Evolutionary conservation across 345 rosid genomes (phyloP).

Genomic region (Passiflora organensis): DNA sequence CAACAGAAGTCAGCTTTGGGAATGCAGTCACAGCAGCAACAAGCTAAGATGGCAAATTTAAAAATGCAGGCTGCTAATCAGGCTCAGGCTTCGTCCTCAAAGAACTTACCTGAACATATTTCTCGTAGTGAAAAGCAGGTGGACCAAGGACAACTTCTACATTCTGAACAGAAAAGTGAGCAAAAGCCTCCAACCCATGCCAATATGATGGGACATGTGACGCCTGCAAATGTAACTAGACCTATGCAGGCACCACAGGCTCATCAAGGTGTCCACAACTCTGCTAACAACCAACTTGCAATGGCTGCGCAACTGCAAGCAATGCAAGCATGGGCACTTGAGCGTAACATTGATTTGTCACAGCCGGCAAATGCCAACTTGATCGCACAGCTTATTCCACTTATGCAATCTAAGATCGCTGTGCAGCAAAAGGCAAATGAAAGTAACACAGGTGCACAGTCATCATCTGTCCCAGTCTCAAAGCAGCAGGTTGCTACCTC

Average conservation of each 20-base stretch:
- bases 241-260: slow-evolving; percentile 65
- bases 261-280: slow-evolving; percentile 51
- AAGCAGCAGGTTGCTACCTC: slow-evolving; percentile 72
- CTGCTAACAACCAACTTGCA: slow-evolving; percentile 61
- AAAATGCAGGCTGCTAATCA: slow-evolving; percentile 78
- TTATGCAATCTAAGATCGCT: slow-evolving; percentile 81
- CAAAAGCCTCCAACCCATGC: slow-evolving; percentile 45
- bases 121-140: slow-evolving; percentile 56
- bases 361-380: slow-evolving; percentile 84
- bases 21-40: slow-evolving; percentile 57
- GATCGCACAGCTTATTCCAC: slow-evolving; percentile 71
- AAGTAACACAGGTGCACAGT: slow-evolving; percentile 39
- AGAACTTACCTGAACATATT: slow-evolving; percentile 59
- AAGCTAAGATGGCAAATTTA: slow-evolving; percentile 68
- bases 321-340: slow-evolving; percentile 82
- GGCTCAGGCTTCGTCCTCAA: slow-evolving; percentile 78
- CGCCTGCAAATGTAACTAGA: slow-evolving; percentile 53
- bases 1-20: slow-evolving; percentile 55
- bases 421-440: slow-evolving; percentile 71
- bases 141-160: slow-evolving; percentile 49
- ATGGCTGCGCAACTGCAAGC: slow-evolving; percentile 79
- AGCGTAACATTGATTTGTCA: slow-evolving; percentile 81
- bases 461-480: slow-evolving; percentile 53
- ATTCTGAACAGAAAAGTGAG: slow-evolving; percentile 62
- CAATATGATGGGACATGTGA: slow-evolving; percentile 46